A percentile compares a stretch with the other conserved stretches of the same genome.
These are phyloP conservation scores for Stemphylium vesicarium DNA, from an alignment of 2,329 filamentous ascomycete genomes.

Conservation along the genomic window DNA sequence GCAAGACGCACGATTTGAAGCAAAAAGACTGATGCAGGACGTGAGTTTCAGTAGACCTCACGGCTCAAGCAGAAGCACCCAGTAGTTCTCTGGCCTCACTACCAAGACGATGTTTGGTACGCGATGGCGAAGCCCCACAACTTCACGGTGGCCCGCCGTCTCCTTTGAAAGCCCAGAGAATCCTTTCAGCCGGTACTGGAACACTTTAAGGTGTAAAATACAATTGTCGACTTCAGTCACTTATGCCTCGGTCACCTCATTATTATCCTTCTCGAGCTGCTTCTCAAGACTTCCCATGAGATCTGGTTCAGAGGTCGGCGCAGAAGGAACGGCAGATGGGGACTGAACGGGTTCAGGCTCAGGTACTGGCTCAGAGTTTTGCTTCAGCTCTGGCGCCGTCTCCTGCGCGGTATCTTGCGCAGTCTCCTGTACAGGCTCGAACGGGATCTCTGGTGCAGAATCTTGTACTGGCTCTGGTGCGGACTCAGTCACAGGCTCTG, in stretches of 20 bases:
- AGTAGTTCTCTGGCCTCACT: background rate
- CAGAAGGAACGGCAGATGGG: conserved; percentile 16
- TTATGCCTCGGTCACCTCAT: conserved; percentile 24
- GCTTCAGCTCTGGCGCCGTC: background rate
- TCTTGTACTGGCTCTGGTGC: background rate
- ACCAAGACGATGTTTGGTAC: background rate
- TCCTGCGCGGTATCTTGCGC: background rate
- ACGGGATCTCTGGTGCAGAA: background rate
- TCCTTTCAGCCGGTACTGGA: background rate
- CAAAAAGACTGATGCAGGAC: background rate
- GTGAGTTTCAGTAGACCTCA: background rate
- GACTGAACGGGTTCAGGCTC: conserved; percentile 7
- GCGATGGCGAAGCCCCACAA: background rate
- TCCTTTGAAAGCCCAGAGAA: background rate
- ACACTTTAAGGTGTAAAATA: background rate
- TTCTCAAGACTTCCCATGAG: conserved; percentile 57
- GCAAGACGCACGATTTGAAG: background rate
- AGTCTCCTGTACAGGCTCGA: background rate
- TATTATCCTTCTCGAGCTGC: conserved; percentile 48
- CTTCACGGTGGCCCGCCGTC: background rate
- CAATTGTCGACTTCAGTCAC: background rate
- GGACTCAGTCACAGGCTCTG: conserved; percentile 1
- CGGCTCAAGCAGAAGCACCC: background rate
- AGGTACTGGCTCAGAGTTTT: background rate
- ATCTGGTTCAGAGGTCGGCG: conserved; percentile 49